Evolutionary conservation across 108 stramenopile species (phyloP), one percentile per base, ranked within the genome.

Genomic region (Pseudonitzschia delicatissima): DNA sequence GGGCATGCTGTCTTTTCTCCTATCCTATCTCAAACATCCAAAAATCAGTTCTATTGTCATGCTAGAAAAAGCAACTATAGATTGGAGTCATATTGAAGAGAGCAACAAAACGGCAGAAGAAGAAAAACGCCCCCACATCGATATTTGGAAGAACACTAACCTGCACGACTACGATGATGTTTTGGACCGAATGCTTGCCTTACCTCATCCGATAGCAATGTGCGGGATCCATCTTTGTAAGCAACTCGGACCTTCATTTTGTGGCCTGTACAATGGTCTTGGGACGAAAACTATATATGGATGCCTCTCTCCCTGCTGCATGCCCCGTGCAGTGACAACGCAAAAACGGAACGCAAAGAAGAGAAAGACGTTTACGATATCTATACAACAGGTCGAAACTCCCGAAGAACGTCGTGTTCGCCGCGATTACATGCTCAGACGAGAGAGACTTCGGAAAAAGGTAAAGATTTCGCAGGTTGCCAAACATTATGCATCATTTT

Each of bases 141-240:
- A 58, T 9, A 82, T 79, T 45, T 86, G 85, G 83, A 64, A 58
- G 28, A 66, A 77, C 23, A 80, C 82, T 57, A 84, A 89, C 53
- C 58, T 89, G 39, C 85, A 89, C 50, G 79, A 86, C 35, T 73
- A 77, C 33, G 87, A 89, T 64, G 60, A 58, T 37, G 64, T 89
- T 42, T 58, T 82, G 20, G 79, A 76, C 58, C 72, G 79, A 25
- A 66, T 89, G 28, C 40, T 71, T 55, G 63, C 52, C 11, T 60
- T 70, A 18, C 59, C 67, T 21, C 48, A 52, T 35, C 80, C 69
- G 9, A 28, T 88, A 23, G 84, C 82, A 27, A 68, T 88, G 68
- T 64, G 82, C 6, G 87, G 87, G 4, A 83, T 89, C 45, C 87
- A 89, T 62, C 63, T 89, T 26, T 89, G 87, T 79, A 84, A 84